A percentile compares a stretch with the other conserved stretches of the same genome.
These are phyloP conservation scores for Euphorbia celastroides DNA, from an alignment of 441 rosid genomes.

Conservation along the genomic window DNA sequence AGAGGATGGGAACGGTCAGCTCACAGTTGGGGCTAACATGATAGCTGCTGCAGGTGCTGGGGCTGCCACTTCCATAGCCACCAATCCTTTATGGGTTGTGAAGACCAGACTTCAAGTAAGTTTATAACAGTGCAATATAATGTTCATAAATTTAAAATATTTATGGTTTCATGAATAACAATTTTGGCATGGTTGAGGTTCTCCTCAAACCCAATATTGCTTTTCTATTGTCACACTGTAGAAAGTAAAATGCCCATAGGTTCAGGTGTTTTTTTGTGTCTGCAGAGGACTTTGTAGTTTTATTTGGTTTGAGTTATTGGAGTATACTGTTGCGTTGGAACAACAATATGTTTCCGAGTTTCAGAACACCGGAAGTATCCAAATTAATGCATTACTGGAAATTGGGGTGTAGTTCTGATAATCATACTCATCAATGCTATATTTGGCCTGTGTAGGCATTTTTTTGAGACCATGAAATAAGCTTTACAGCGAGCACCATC, in stretches of 20 bases:
- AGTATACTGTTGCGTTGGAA: conserved; percentile 3
- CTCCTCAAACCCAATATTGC: not conserved
- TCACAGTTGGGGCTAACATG: conserved; percentile 68
- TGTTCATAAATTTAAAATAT: not conserved
- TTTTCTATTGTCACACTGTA: not conserved
- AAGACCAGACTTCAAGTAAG: conserved; percentile 64
- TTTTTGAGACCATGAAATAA: not conserved
- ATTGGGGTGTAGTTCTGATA: conserved; percentile 9
- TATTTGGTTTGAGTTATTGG: conserved; percentile 8
- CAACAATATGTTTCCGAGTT: no score
- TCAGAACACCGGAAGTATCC: conserved; percentile 16
- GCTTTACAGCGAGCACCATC: conserved; percentile 4
- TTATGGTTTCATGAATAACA: not conserved
- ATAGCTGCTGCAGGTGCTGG: conserved; percentile 96
- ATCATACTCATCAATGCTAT: conserved; percentile 6
- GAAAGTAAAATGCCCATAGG: not conserved
- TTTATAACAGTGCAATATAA: not conserved
- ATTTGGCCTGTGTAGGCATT: not conserved
- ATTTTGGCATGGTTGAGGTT: conserved; percentile 1
- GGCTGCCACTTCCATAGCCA: conserved; percentile 73
- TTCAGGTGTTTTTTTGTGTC: not conserved
- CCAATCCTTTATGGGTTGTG: conserved; percentile 98
- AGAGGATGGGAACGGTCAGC: conserved; percentile 48
- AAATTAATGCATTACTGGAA: conserved; percentile 6
- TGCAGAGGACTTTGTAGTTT: not conserved